Base-by-base conservation (phyloP, 2,329 filamentous ascomycete genomes). In the Pseudogymnoascus sp. region DNA sequence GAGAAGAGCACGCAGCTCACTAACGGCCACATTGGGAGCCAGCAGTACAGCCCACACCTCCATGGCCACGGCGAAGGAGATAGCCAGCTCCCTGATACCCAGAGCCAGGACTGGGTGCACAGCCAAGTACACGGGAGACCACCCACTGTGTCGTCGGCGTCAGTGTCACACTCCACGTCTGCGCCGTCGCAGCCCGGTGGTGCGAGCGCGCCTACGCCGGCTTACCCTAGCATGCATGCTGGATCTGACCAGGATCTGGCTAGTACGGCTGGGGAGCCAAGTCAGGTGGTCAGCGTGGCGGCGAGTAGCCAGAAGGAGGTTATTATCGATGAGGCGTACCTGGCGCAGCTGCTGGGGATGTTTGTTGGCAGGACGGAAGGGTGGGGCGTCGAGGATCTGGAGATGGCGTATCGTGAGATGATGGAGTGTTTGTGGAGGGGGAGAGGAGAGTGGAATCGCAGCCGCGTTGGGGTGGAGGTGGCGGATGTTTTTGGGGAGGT, bases 351-450 rank as follows among this genome's bases (percentile, higher is more conserved):
- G 10, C 60, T 71, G 1, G 62, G 43, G 11, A 62, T 63, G 16
- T 64, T 74, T 1, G 68, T 70, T 1, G 66, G 68, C 24, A 67
- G 69, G 24, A 69, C 69, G 19, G 72, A 69, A 31, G 72, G 72
- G 1, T 72, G 68, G 33, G 70, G 88, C 0, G 90, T 99, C 61
- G 95, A 99, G 77, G 93, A 99, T 75, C 79, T 99, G 19, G 93
- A 98, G 79, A 93, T 98, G 75, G 88, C 97, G 73, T 93, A 93
- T 74, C 88, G 92, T 6, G 86, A 89, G 68, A 79, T 98, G 66
- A 98, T 98, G 93, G 89, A 93, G 65, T 86, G 88, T 66, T 84
- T 98, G 50, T 99, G 95, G 95, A 82, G 82, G 65, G 84, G 83
- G 65, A 84, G 92, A 60, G 82, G 85, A 59, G 88, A 96, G 71